Evolutionary conservation across 208 protist species (phyloP).

Genomic region (Leishmania tropica): DNA sequence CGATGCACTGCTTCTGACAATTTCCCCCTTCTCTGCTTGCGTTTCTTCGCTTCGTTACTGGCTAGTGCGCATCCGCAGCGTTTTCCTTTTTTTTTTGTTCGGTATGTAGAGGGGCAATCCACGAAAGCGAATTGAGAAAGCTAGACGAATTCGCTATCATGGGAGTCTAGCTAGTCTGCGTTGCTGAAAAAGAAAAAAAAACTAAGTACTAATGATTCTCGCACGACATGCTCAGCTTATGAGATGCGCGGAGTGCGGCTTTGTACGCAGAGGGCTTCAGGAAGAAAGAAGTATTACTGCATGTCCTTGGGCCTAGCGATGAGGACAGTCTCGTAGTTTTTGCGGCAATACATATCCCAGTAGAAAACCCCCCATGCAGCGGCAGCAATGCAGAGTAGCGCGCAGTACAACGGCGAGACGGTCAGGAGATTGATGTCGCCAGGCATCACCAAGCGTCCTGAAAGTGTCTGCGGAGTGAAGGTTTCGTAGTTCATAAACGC

Average conservation of each 20-base stretch:
- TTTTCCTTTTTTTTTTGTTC: not conserved
- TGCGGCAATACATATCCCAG: conserved; percentile 85
- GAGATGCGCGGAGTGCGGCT: not conserved
- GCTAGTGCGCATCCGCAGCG: not conserved
- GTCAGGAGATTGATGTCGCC: conserved; percentile 80
- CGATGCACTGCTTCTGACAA: not conserved
- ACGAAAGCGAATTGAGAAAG: not conserved
- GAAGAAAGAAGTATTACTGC: conserved; percentile 16
- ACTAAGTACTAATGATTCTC: conserved; percentile 19
- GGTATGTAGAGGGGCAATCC: not conserved
- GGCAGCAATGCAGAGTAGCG: conserved; percentile 54
- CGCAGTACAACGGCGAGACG: conserved; percentile 72
- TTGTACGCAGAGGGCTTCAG: not conserved
- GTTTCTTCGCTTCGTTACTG: not conserved
- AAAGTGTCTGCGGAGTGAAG: conserved; percentile 56
- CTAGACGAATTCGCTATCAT: not conserved
- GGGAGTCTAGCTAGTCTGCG: not conserved
- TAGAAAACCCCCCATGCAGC: conserved; percentile 84
- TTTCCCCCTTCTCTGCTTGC: not conserved
- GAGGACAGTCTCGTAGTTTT: conserved; percentile 81
- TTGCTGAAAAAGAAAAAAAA: conserved; percentile 5
- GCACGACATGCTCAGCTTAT: not conserved
- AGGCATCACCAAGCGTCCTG: conserved; percentile 69
- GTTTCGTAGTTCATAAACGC: conserved; percentile 86
- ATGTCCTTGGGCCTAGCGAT: conserved; percentile 70